Evolutionary conservation across 108 stramenopile genomes (phyloP).

Genomic region (Conticribra guillardii): DNA sequence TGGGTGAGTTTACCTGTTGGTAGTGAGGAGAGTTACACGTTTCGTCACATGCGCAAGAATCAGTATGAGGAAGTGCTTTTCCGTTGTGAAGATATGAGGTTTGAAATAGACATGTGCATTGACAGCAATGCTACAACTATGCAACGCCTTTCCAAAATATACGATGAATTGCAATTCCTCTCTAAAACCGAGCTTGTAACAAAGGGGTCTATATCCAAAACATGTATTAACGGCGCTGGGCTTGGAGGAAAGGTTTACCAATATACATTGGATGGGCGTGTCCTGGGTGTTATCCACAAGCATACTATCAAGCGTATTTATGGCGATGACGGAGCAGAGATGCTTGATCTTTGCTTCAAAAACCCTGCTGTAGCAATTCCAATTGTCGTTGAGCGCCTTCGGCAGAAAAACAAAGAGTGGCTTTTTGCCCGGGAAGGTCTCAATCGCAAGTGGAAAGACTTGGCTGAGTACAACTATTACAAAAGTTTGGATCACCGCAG

Average conservation of each 20-base stretch:
- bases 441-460: slow-evolving; percentile 88
- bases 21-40: slow-evolving; percentile 95
- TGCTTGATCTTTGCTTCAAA: slow-evolving; percentile 94
- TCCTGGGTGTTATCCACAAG: slow-evolving; percentile 91
- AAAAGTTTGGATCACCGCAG: slow-evolving; percentile 88
- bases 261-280: slow-evolving; percentile 84
- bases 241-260: slow-evolving; percentile 70
- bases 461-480: slow-evolving; percentile 86
- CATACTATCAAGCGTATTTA: slow-evolving; percentile 95
- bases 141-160: slow-evolving; percentile 91
- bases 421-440: slow-evolving; percentile 75
- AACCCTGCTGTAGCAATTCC: slow-evolving; percentile 96
- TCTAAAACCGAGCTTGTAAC: slow-evolving; percentile 54
- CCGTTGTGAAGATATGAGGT: slow-evolving; percentile 98
- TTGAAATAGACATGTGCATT: slow-evolving; percentile 99
- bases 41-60: slow-evolving; percentile 98
- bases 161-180: slow-evolving; percentile 89
- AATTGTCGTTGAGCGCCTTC: slow-evolving; percentile 94
- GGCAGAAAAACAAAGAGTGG: slow-evolving; percentile 97
- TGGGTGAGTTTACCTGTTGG: slow-evolving; percentile 97
- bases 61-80: slow-evolving; percentile 96
- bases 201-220: slow-evolving; percentile 17
- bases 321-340: slow-evolving; percentile 91
- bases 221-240: slow-evolving; percentile 49
- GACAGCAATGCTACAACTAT: slow-evolving; percentile 92